Conservation (phyloP, 1,284 basidiomycete species). For the Sanghuangporus sanghuang region DNA sequence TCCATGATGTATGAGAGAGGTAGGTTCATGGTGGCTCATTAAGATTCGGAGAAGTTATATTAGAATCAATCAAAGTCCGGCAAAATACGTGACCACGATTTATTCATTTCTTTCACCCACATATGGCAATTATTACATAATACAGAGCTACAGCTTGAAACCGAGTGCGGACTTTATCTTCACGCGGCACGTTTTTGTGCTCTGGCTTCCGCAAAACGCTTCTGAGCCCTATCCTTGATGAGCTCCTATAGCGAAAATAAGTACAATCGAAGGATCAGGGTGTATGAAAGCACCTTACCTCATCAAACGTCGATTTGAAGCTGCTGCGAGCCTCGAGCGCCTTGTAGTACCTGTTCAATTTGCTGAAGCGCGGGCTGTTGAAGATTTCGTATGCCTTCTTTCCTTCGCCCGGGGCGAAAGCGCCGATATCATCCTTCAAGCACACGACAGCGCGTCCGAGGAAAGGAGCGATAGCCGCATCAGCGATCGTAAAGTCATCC, state of each 20-base stretch:
- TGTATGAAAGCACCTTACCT: constrained; percentile 24
- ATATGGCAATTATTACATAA: not conserved
- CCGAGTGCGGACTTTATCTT: not conserved
- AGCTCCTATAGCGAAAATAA: not conserved
- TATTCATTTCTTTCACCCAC: not conserved
- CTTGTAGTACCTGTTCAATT: constrained; percentile 37
- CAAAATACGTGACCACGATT: no score
- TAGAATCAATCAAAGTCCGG: no score
- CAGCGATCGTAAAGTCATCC: constrained; percentile 35
- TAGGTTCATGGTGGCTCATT: no score
- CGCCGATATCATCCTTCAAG: constrained; percentile 42
- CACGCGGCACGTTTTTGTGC: not conserved
- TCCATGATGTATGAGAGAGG: no score
- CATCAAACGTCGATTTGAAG: constrained; percentile 41
- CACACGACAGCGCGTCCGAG: constrained; percentile 34
- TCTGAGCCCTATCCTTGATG: not conserved
- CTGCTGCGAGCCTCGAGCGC: constrained; percentile 40
- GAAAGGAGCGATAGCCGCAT: constrained; percentile 31
- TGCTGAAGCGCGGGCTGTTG: constrained; percentile 35
- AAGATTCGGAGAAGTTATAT: no score
- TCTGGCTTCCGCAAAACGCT: not conserved
- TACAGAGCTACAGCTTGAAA: not conserved
- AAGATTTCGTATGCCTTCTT: constrained; percentile 35
- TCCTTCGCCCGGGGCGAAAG: constrained; percentile 33
- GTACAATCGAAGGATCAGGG: not conserved